Evolutionary conservation across 2,329 filamentous ascomycete species (phyloP).

Genomic region (Scedosporium dehoogii): DNA sequence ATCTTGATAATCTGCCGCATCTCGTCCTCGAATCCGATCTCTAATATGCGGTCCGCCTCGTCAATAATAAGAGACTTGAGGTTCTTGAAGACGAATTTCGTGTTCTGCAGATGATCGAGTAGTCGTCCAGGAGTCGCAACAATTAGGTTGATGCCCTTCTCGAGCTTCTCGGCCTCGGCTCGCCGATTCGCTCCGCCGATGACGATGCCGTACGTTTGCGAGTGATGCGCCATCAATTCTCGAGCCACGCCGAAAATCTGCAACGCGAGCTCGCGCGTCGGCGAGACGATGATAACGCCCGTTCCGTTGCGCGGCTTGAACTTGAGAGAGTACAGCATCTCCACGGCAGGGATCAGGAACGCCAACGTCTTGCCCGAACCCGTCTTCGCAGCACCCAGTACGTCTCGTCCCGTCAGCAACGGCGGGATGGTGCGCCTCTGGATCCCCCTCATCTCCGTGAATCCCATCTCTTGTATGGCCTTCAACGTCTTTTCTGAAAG

Average conservation of each 20-base stretch:
- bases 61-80: conserved; percentile 88
- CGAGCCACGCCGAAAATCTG: conserved; percentile 94
- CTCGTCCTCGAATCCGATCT: conserved; percentile 97
- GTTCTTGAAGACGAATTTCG: conserved; percentile 80
- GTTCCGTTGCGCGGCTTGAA: conserved; percentile 95
- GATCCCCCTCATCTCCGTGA: conserved; percentile 92
- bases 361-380: conserved; percentile 92
- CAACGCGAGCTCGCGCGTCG: conserved; percentile 84
- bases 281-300: conserved; percentile 85
- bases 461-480: conserved; percentile 84
- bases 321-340: conserved; percentile 79
- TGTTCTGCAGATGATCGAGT: conserved; percentile 90
- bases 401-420: conserved; percentile 78
- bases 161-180: conserved; percentile 87
- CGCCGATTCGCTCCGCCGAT: conserved; percentile 89
- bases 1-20: conserved; percentile 97
- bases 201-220: conserved; percentile 89
- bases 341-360: conserved; percentile 87
- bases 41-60: conserved; percentile 91
- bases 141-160: conserved; percentile 87
- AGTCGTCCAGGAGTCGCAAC: conserved; percentile 90
- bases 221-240: conserved; percentile 87
- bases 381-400: conserved; percentile 91
- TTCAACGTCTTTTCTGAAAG: conserved; percentile 82
- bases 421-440: conserved; percentile 82